Base-by-base conservation (phyloP, 768 basidiomycete genomes). In the Cystofilobasidium bisporidii region DNA sequence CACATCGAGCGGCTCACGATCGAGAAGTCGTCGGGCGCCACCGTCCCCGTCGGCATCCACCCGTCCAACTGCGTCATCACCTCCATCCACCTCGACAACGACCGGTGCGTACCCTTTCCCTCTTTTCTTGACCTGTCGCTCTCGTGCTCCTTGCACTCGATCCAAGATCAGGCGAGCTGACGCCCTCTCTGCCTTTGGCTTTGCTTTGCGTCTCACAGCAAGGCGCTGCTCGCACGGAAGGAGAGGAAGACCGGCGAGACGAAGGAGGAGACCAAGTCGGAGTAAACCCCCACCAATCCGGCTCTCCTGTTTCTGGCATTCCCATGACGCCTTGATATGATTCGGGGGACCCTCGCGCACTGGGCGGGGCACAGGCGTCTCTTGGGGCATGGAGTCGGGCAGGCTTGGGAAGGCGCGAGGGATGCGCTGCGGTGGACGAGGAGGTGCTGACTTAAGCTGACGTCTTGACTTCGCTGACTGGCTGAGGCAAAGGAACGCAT, bases 1-100 rank as follows among this genome's bases (percentile, higher is more conserved):
- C 87, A 97, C 80, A 89, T 99, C 76, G 94, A 99, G 80, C 90
- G 94, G 77, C 91, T 99, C 65, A 87, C 88, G 79, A 86, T 91
- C 72, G 94, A 99, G 82, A 97, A 97, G 81, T 90, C 91, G 72
- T 96, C 94, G 77, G 94, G 96, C 72, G 87, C 92, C 69, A 85
- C 91, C 64, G 85, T 87, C 68, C 89, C 89, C 75, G 92, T 99
- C 74, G 91, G 92, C 72, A 85, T 99, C 74, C 88, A 94, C 83
- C 92, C 94, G 67, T 90, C 88, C 82, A 98, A 96, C 77, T 91
- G 97, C 63, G 89, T 94, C 71, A 91, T 99, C 77, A 86, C 86
- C 72, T 88, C 81, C 74, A 84, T 96, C 80, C 96, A 98, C 82
- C 81, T 91, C 70, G 89, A 92, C 80, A 92, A 90, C 79, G 90